Evolutionary conservation across 1,284 basidiomycete species (phyloP), one percentile per base, ranked within the genome.

Genomic region (Psilocybe mexicana): DNA sequence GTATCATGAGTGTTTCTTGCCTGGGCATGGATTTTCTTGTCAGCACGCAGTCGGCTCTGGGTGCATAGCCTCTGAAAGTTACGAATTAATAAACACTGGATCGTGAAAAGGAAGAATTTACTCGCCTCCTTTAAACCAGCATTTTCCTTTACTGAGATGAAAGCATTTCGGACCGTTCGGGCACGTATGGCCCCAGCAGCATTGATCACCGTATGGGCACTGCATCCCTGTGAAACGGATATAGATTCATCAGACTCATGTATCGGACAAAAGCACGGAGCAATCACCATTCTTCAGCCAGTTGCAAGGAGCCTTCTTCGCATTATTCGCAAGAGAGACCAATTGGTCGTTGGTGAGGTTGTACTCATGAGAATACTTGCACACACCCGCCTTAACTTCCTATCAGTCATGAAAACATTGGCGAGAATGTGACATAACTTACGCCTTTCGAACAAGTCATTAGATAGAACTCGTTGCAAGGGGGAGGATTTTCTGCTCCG

Each of bases 331-430:
- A 65, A 92, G 72, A 18, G 80, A 80, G 25, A 80, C 79, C 57
- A 90, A 74, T 67, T 91, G 88, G 52, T 90, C 89, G 2, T 79
- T 73, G 1, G 84, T 87, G 56, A 92, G 72, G 36, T 80, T 72
- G 68, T 91, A 92, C 56, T 90, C 87, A 71, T 92, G 90, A 36
- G 87, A 89, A 71, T 90, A 92, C 72, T 87, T 90, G 82, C 90
- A 92, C 45, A 79, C 75, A 42, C 73, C 74, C 44, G 80, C 76
- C 88, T 91, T 35, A 33, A 25, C 28, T 30, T 28, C 35, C 33
- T 10, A 38, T n/a, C 23, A 35, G 43, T 25, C 33, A 40, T 38
- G 11, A 10, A 33, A 35, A n/a, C 30, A 7, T 18, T n/a, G 18
- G 3, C 36, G 30, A 38, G 33, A 44, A 49, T 23, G 18, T 55